phyloP scores from a whole-genome alignment of 139 green algal species.

The Micractinium sp. region DNA sequence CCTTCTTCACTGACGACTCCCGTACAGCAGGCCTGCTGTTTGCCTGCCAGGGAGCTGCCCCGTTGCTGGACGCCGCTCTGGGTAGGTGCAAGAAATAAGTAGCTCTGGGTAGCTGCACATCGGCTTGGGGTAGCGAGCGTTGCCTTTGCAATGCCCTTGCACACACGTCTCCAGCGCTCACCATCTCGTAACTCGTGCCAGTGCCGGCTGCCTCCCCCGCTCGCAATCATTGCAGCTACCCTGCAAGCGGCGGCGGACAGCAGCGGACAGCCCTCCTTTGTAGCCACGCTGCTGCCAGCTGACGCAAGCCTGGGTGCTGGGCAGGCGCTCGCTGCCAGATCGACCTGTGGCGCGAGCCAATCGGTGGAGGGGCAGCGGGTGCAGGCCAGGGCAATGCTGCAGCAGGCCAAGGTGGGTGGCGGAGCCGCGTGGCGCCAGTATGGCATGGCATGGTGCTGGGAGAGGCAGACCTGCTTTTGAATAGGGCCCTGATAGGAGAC shows the following conservation, averaged over 20 bases:
- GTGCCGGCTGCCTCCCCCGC: background rate
- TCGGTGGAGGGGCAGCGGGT: background rate
- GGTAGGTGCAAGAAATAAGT: background rate
- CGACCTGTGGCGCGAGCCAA: background rate
- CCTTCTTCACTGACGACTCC: conserved; percentile 79
- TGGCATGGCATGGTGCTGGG: no score
- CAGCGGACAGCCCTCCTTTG: background rate
- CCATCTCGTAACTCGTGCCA: no score
- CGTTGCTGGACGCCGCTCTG: conserved; percentile 16
- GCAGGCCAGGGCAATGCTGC: background rate
- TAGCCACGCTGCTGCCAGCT: background rate
- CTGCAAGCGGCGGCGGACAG: background rate
- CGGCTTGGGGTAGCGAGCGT: background rate
- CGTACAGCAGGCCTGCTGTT: conserved; percentile 47
- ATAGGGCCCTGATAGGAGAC: no score
- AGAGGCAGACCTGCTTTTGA: no score
- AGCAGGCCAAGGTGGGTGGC: background rate
- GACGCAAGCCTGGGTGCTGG: background rate
- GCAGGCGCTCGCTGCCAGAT: background rate
- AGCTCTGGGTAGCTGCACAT: background rate
- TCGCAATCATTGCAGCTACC: background rate
- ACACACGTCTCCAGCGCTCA: no score
- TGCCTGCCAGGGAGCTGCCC: conserved; percentile 30
- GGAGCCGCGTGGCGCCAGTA: no score
- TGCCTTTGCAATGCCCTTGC: background rate